Base-by-base conservation (phyloP, 2,329 filamentous ascomycete genomes). In the Pleoardoris graminearum region DNA sequence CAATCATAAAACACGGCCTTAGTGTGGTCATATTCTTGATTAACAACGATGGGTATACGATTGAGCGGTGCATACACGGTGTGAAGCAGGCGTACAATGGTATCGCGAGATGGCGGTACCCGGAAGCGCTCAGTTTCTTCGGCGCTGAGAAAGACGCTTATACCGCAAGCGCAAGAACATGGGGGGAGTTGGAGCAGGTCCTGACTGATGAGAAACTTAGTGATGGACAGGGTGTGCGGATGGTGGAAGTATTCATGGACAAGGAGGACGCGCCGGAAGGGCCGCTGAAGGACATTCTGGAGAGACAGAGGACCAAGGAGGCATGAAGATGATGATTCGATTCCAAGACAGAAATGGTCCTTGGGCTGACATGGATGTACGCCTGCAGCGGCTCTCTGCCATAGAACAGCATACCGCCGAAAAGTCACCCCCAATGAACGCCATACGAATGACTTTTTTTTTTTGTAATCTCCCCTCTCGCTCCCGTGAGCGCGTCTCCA, bases 171-270 rank as follows among this genome's bases (percentile, higher is more conserved):
- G 79, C 74, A 3, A 70, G 66, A 50, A 82, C 76, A 0, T 79
- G 76, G 54, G 77, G 73, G 0, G 78, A 83, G 53, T 54, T 82
- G 2, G 72, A 77, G 32, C 52, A 62, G 4, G 70, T 80, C 0
- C 23, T 80, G 35, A 56, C 48, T 1, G 66, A 74, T 45, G 65
- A 72, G 25, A 63, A 63, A 1, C 65, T 80, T 35, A 57, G 63
- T 16, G 64, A 71, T 44, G 75, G 71, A 6, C 70, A 67, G 39
- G 75, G 75, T 0, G 51, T 79, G 23, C 66, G 72, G 33, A 69
- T 79, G 57, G 65, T 77, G 7, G 76, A 79, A 65, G 69, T 78
- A 1, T 65, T 73, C 14, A 73, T 78, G 72, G 70, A 62, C 19
- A 51, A 50, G 5, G 56, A 59, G 17, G 58, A 61, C 14, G 54